These are phyloP conservation scores for Fusarium anguioides DNA, from an alignment of 2,329 filamentous ascomycete genomes.

Conservation along the genomic window DNA sequence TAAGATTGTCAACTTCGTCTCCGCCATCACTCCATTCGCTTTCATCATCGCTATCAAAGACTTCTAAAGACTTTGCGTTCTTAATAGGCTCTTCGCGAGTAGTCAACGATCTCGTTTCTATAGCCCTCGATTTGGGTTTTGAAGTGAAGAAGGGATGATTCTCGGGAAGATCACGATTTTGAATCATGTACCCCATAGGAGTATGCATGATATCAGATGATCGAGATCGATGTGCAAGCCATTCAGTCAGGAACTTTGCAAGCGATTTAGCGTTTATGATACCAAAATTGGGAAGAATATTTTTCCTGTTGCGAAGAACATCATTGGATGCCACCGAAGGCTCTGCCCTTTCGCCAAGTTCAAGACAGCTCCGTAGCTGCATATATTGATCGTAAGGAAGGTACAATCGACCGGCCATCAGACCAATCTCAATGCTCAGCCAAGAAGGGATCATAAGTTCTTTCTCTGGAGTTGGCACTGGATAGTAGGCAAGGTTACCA, in stretches of 20 bases:
- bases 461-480: background rate
- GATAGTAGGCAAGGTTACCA: background rate
- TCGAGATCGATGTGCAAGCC: background rate
- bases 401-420: conserved; percentile 1
- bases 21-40: no score
- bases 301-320: no score
- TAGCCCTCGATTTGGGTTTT: background rate
- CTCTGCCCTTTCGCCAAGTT: fast-evolving
- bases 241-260: background rate
- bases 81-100: background rate
- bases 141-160: background rate
- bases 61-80: no score
- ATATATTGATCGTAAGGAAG: background rate
- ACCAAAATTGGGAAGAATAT: background rate
- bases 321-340: fast-evolving
- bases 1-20: no score
- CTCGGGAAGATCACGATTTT: background rate
- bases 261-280: background rate
- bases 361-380: background rate
- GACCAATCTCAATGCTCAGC: background rate
- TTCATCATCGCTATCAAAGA: no score
- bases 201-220: conserved; percentile 4
- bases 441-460: background rate
- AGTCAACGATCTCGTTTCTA: background rate
- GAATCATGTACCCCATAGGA: background rate